These are phyloP conservation scores for Trametes cubensis DNA, from an alignment of 768 basidiomycete genomes.

Conservation along the genomic window DNA sequence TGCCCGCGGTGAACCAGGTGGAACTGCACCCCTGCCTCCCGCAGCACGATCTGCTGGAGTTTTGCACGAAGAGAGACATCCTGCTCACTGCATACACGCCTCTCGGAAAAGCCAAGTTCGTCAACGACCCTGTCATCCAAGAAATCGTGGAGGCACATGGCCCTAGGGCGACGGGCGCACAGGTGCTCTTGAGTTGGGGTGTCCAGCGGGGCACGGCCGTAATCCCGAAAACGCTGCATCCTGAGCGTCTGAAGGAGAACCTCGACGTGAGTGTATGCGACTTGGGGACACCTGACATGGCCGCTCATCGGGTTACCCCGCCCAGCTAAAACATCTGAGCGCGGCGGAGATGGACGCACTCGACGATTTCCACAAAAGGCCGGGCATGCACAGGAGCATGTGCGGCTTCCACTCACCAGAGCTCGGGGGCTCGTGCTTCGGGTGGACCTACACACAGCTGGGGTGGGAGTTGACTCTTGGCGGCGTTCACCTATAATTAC, in stretches of 20 bases:
- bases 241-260: constrained; percentile 51
- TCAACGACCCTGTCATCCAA: constrained; percentile 45
- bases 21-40: constrained; percentile 74
- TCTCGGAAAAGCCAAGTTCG: constrained; percentile 43
- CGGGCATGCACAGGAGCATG: constrained; percentile 17
- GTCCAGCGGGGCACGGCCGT: constrained; percentile 44
- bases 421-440: constrained; percentile 34
- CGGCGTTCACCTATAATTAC: constrained; percentile 11
- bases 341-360: constrained; percentile 1
- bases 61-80: constrained; percentile 60
- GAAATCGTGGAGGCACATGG: constrained; percentile 49
- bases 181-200: constrained; percentile 57
- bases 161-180: constrained; percentile 39
- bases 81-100: constrained; percentile 67
- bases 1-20: constrained; percentile 71
- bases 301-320: not conserved
- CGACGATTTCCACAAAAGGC: constrained; percentile 1
- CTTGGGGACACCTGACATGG: not conserved
- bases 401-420: constrained; percentile 21
- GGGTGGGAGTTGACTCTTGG: constrained; percentile 35
- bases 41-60: constrained; percentile 57
- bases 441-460: constrained; percentile 42
- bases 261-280: constrained; percentile 37
- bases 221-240: constrained; percentile 48
- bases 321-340: constrained; percentile 4